A percentile compares a stretch with the other conserved stretches of the same genome.
Evolutionary conservation across 2,329 filamentous ascomycete species (phyloP).

Genomic region (Cryphonectria carpinicola): DNA sequence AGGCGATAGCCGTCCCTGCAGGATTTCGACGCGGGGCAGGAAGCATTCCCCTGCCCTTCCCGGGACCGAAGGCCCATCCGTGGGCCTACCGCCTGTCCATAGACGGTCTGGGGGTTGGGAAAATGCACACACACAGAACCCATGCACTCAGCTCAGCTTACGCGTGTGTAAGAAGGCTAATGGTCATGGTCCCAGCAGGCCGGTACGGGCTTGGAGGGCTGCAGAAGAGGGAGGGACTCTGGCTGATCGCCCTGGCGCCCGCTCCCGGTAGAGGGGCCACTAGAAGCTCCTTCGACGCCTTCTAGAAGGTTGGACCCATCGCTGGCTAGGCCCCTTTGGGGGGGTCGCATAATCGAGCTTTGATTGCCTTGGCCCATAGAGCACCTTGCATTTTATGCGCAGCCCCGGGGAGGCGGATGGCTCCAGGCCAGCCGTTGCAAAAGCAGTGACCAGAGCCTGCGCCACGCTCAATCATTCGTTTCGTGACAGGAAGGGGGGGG

Average conservation of each 20-base stretch:
- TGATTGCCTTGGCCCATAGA: conserved; percentile 53
- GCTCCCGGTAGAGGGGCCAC: conserved; percentile 31
- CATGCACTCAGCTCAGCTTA: conserved; percentile 3
- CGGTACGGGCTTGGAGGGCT: conserved; percentile 17
- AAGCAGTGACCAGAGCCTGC: conserved; percentile 31
- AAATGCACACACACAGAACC: neutral
- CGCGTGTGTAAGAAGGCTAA: conserved; percentile 2
- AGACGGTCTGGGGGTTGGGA: neutral
- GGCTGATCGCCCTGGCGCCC: conserved; percentile 13
- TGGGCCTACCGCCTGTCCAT: neutral
- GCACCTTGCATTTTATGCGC: conserved; percentile 51
- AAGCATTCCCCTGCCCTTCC: neutral
- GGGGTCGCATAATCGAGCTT: conserved; percentile 50
- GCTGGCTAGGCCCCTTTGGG: conserved; percentile 34
- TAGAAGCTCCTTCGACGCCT: conserved; percentile 42
- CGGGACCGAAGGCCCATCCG: neutral
- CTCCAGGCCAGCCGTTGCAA: neutral
- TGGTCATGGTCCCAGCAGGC: conserved; percentile 12
- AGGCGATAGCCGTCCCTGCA: neutral
- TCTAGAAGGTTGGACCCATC: conserved; percentile 42
- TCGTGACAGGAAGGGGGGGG: neutral
- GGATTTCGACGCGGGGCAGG: neutral
- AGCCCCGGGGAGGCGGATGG: conserved; percentile 35
- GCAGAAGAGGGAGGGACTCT: conserved; percentile 6
- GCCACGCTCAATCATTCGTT: conserved; percentile 19